Base-by-base conservation (phyloP, 768 basidiomycete genomes). In the Mycena galopus region DNA sequence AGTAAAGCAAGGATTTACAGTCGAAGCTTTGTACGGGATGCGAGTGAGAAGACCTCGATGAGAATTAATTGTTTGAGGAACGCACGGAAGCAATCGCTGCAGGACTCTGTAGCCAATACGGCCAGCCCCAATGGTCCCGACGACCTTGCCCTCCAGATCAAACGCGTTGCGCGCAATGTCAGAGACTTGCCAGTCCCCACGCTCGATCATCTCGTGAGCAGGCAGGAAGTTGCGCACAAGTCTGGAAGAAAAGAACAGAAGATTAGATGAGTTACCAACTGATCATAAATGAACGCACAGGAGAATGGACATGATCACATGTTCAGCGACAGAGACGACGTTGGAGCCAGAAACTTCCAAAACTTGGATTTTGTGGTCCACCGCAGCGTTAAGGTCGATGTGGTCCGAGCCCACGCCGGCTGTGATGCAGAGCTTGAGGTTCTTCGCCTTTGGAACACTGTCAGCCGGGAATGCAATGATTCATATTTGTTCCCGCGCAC, bases 351-450 rank as follows among this genome's bases (percentile, higher is more conserved):
- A 92, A 42, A 96, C 93, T 81, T 96, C 95, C 69, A 94, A 85
- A 27, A 95, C 96, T 79, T 95, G 92, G 76, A 96, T 91, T 69
- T 87, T 87, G 76, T 89, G 85, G 79, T 95, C 90, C 74, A 94
- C 95, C 29, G 94, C 93, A 25, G 95, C 93, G 81, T 96, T 92
- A 71, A 97, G 88, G 80, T 97, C 96, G 74, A 96, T 90, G 84
- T 94, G 95, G 83, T 96, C 96, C 23, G 93, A 95, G 14, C 95
- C 94, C 57, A 96, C 95, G 81, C 94, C 95, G 70, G 96, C 96
- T 27, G 96, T 98, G 78, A 97, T 88, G 78, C 93, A 94, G 67
- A 97, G 80, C 83, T 95, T 97, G 72, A 98, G 89, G 76, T 96
- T 96, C 83, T 93, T 93, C 35, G 96, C 95, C 89, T 95, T 66